Conservation (phyloP, 352 stramenopile species). For the Sclerospora graminicola region DNA sequence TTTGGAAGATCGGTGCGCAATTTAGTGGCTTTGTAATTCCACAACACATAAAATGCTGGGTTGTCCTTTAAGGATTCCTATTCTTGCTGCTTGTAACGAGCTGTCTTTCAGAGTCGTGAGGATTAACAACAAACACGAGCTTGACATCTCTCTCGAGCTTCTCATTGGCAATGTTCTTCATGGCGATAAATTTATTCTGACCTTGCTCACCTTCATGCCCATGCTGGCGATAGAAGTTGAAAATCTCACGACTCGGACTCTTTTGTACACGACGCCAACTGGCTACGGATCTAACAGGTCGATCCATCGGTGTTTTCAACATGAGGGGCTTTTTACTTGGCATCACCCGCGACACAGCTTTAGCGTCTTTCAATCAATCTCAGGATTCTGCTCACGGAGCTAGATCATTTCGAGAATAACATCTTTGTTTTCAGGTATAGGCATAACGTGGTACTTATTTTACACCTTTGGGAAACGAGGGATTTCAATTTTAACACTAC, state of each 20-base stretch:
- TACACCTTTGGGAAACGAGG: background rate
- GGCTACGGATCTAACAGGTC: background rate
- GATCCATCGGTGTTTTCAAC: background rate
- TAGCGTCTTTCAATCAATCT: background rate
- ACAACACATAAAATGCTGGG: background rate
- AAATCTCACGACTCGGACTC: conserved; percentile 1
- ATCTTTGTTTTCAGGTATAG: background rate
- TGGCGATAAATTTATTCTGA: background rate
- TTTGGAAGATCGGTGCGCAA: conserved; percentile 1
- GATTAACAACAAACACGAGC: conserved; percentile 1
- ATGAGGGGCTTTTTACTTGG: too few relatives aligned
- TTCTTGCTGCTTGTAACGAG: conserved; percentile 3
- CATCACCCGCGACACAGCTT: background rate
- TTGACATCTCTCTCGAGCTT: background rate
- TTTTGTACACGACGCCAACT: background rate
- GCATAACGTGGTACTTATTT: background rate
- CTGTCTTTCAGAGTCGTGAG: background rate
- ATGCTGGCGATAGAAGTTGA: conserved; percentile 1
- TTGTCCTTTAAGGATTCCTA: background rate
- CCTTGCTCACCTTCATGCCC: background rate
- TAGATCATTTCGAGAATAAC: background rate
- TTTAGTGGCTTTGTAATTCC: background rate
- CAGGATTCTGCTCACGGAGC: background rate
- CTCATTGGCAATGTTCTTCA: background rate
- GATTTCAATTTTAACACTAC: conserved; percentile 1